Percentiles rank a stretch among this genome's conserved stretches.
phyloP scores from a whole-genome alignment of 441 rosid species.

The Bocquillonia castaneifolia region DNA sequence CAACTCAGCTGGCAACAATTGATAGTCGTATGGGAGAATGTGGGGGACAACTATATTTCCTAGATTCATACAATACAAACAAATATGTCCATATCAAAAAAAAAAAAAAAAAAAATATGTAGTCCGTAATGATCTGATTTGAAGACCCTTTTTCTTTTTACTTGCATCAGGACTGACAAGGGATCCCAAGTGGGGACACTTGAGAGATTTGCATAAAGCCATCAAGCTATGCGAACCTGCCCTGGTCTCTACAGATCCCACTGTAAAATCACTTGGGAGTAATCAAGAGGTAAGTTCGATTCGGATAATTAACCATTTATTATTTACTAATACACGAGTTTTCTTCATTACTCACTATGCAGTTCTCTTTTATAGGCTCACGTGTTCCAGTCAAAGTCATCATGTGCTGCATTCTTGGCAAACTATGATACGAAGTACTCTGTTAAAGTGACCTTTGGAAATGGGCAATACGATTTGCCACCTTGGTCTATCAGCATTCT shows the following conservation, averaged over 20 bases:
- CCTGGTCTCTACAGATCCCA: conserved; percentile 65
- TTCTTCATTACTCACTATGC: neutral
- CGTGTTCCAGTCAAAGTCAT: conserved; percentile 60
- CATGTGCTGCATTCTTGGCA: conserved; percentile 90
- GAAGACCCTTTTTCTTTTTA: neutral
- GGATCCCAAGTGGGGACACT: conserved; percentile 95
- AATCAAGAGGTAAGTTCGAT: conserved; percentile 60
- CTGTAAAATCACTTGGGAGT: conserved; percentile 59
- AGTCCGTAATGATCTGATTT: neutral
- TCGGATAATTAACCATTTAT: neutral
- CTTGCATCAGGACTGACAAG: conserved; percentile 61
- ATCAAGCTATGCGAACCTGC: conserved; percentile 88
- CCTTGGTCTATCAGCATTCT: conserved; percentile 99
- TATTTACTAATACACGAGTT: neutral
- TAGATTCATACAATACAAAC: neutral
- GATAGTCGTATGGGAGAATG: conserved; percentile 22
- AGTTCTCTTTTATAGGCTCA: conserved; percentile 52
- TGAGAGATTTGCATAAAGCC: conserved; percentile 90
- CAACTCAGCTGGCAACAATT: conserved; percentile 32
- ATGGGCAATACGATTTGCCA: conserved; percentile 71
- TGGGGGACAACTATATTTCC: neutral
- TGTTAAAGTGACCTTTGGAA: conserved; percentile 64
- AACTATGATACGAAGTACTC: conserved; percentile 57
- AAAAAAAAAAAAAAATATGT: too few species aligned
- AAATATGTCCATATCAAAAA: too few species aligned